Evolutionary conservation across 345 rosid genomes (phyloP).

Genomic region (Brassica cretica): DNA sequence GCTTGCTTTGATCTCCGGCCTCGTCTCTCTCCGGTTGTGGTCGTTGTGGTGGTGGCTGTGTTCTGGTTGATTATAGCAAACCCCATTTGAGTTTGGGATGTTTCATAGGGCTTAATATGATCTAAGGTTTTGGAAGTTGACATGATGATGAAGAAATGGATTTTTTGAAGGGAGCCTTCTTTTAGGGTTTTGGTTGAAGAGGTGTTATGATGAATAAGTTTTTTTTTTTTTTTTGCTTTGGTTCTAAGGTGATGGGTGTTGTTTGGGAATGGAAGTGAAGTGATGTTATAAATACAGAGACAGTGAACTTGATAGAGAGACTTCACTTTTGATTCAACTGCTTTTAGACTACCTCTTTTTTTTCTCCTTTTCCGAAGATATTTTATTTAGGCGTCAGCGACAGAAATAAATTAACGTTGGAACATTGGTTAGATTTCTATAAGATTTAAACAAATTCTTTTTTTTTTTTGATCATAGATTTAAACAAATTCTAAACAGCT

Average conservation of each 20-base stretch:
- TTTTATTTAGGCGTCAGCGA: slow-evolving; percentile 12
- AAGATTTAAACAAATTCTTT: background rate
- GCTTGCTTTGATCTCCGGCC: slow-evolving; percentile 79
- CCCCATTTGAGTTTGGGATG: slow-evolving; percentile 43
- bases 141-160: slow-evolving; percentile 31
- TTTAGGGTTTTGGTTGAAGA: slow-evolving; percentile 20
- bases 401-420: background rate
- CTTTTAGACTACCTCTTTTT: slow-evolving; percentile 32
- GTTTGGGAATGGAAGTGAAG: slow-evolving; percentile 36
- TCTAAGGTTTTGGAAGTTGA: slow-evolving; percentile 40
- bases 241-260: slow-evolving; percentile 25
- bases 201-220: background rate
- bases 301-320: slow-evolving; percentile 27
- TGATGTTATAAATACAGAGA: slow-evolving; percentile 40
- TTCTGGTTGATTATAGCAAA: slow-evolving; percentile 58
- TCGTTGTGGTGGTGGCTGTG: slow-evolving; percentile 37
- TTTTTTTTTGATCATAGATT: no score
- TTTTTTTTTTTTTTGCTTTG: background rate
- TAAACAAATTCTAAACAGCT: background rate
- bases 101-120: slow-evolving; percentile 31
- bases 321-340: slow-evolving; percentile 39
- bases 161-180: slow-evolving; percentile 16
- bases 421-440: background rate
- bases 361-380: background rate
- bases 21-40: slow-evolving; percentile 51